Evolutionary conservation across 768 basidiomycete genomes (phyloP).

Genomic region (Mycena rebaudengoi): DNA sequence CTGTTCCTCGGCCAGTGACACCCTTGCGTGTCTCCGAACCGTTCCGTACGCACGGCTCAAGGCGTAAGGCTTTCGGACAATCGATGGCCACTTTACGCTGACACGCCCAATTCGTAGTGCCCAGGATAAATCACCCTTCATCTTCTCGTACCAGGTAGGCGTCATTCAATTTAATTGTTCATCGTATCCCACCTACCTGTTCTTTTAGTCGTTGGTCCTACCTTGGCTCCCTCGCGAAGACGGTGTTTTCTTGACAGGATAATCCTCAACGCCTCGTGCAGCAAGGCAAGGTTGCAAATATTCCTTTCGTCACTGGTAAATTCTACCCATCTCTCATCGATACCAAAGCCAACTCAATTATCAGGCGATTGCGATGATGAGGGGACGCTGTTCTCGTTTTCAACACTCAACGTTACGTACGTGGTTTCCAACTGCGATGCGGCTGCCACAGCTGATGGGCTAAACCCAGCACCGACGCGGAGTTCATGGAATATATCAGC

Average conservation of each 20-base stretch:
- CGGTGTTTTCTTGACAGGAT: slow-evolving; percentile 55
- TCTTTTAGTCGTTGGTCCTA: slow-evolving; percentile 45
- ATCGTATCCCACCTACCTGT: not conserved
- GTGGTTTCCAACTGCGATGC: slow-evolving; percentile 16
- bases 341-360: not conserved
- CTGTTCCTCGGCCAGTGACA: slow-evolving; percentile 49
- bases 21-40: slow-evolving; percentile 52
- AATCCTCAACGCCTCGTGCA: slow-evolving; percentile 51
- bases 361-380: slow-evolving; percentile 66
- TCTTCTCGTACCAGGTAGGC: slow-evolving; percentile 53
- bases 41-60: slow-evolving; percentile 49
- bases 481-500: slow-evolving; percentile 25
- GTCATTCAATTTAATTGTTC: not conserved
- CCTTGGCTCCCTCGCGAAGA: slow-evolving; percentile 63
- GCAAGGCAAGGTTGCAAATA: slow-evolving; percentile 52
- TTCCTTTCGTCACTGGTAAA: slow-evolving; percentile 58
- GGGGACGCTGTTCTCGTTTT: slow-evolving; percentile 59
- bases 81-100: too few relatives aligned
- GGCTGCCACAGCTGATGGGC: not conserved
- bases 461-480: slow-evolving; percentile 30
- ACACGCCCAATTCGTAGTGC: too few relatives aligned
- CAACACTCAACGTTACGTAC: slow-evolving; percentile 59
- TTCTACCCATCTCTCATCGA: too few relatives aligned
- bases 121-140: slow-evolving; percentile 50
- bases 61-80: too few relatives aligned